Evolutionary conservation across 805 yeast genomes (phyloP).

Genomic region (Naumovozyma baii): DNA sequence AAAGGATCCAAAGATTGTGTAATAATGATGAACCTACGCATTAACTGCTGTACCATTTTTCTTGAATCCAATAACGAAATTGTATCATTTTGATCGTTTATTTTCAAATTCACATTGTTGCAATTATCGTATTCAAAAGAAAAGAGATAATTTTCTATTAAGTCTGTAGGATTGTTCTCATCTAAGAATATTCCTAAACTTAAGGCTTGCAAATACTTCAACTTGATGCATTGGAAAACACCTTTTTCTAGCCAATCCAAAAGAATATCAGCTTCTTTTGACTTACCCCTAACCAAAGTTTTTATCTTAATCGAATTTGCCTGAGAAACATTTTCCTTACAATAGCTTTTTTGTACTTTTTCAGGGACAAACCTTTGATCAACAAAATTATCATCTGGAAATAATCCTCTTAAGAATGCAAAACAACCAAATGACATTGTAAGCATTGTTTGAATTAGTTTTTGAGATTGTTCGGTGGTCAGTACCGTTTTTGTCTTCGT

Average conservation of each 20-base stretch:
- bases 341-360: slow-evolving; percentile 24
- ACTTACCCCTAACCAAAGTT: slow-evolving; percentile 38
- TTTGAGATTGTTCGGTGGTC: slow-evolving; percentile 35
- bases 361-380: slow-evolving; percentile 39
- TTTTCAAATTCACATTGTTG: slow-evolving; percentile 19
- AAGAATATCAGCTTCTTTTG: slow-evolving; percentile 39
- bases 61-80: slow-evolving; percentile 32
- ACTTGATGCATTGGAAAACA: slow-evolving; percentile 36
- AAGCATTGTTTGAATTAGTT: slow-evolving; percentile 39
- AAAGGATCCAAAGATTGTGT: slow-evolving; percentile 47
- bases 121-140: slow-evolving; percentile 35
- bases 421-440: slow-evolving; percentile 49
- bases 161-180: slow-evolving; percentile 33
- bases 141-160: slow-evolving; percentile 45
- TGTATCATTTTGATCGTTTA: slow-evolving; percentile 8
- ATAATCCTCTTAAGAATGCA: slow-evolving; percentile 46
- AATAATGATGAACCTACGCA: slow-evolving; percentile 42
- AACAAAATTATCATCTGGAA: slow-evolving; percentile 44
- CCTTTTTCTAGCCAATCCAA: slow-evolving; percentile 48
- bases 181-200: slow-evolving; percentile 39
- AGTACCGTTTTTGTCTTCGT: slow-evolving; percentile 18
- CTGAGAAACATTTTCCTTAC: slow-evolving; percentile 15
- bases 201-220: slow-evolving; percentile 36
- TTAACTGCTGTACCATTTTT: slow-evolving; percentile 38
- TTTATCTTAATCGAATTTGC: slow-evolving; percentile 38